These are phyloP conservation scores for Podospora tetraspora DNA, from an alignment of 495 filamentous ascomycete species.

Conservation along the genomic window DNA sequence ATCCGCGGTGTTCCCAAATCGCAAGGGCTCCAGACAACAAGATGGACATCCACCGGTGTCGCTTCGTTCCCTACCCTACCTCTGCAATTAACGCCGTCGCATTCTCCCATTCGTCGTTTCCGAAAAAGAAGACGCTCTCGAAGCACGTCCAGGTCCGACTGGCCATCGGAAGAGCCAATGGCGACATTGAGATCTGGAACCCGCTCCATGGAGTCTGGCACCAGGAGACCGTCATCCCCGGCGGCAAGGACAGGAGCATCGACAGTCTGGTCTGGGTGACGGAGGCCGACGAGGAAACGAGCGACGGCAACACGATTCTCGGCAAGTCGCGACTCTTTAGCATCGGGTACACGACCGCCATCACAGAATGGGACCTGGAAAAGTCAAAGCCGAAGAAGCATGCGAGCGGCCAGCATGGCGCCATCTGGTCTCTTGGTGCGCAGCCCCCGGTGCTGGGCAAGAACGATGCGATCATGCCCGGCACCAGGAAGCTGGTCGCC, in stretches of 20 bases:
- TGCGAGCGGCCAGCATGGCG: conserved; percentile 86
- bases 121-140: conserved; percentile 50
- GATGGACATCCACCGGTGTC: conserved; percentile 97
- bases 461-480: conserved; percentile 11
- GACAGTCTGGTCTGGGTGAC: conserved; percentile 92
- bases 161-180: conserved; percentile 88
- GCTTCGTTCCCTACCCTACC: conserved; percentile 91
- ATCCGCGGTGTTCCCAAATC: conserved; percentile 2
- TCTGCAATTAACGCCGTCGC: conserved; percentile 90
- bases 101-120: conserved; percentile 75
- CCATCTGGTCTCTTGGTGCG: conserved; percentile 93
- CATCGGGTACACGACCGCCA: conserved; percentile 83
- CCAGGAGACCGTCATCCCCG: conserved; percentile 79
- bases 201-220: conserved; percentile 79
- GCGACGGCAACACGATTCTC: conserved; percentile 52
- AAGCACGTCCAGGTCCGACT: conserved; percentile 54
- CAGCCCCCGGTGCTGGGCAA: conserved; percentile 53
- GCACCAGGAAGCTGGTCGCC: conserved; percentile 59
- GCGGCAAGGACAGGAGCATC: conserved; percentile 79
- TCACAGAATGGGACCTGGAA: conserved; percentile 92
- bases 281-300: conserved; percentile 66
- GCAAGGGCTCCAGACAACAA: conserved; percentile 17
- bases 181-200: conserved; percentile 98
- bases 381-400: conserved; percentile 70
- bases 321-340: conserved; percentile 88